Evolutionary conservation across 768 basidiomycete genomes (phyloP).

Genomic region (Agrocybe pediades): DNA sequence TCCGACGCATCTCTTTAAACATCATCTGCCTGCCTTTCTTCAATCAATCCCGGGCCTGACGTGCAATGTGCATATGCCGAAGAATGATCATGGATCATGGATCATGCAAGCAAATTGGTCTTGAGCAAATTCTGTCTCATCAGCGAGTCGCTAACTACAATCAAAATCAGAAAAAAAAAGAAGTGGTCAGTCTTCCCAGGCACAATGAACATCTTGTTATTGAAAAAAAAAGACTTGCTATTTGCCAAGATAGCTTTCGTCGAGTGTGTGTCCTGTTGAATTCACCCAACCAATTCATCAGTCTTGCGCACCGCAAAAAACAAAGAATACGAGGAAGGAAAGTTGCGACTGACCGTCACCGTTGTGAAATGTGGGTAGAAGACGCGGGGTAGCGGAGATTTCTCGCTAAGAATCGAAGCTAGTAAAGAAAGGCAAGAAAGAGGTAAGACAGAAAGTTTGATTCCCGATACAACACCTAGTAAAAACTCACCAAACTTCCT

Average conservation of each 20-base stretch:
- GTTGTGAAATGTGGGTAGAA: conserved; percentile 72
- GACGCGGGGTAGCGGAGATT: conserved; percentile 43
- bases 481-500: conserved; percentile 45
- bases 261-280: conserved; percentile 53
- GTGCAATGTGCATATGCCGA: too few species aligned
- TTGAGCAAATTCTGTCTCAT: conserved; percentile 45
- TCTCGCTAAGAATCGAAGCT: conserved; percentile 46
- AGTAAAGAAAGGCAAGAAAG: neutral
- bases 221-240: conserved; percentile 30
- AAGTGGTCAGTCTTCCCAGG: neutral
- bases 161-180: neutral
- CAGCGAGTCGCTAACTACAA: conserved; percentile 47
- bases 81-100: neutral
- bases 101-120: conserved; percentile 36
- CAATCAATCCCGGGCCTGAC: neutral
- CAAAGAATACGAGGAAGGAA: conserved; percentile 6
- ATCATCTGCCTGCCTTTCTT: too few species aligned
- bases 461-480: neutral
- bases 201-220: neutral
- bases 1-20: too few species aligned
- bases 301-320: neutral
- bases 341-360: conserved; percentile 67
- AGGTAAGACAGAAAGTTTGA: neutral
- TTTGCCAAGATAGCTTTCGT: conserved; percentile 54
- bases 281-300: conserved; percentile 7